phyloP scores from a whole-genome alignment of 163 green algal genomes.

The Scenedesmus sp. region DNA sequence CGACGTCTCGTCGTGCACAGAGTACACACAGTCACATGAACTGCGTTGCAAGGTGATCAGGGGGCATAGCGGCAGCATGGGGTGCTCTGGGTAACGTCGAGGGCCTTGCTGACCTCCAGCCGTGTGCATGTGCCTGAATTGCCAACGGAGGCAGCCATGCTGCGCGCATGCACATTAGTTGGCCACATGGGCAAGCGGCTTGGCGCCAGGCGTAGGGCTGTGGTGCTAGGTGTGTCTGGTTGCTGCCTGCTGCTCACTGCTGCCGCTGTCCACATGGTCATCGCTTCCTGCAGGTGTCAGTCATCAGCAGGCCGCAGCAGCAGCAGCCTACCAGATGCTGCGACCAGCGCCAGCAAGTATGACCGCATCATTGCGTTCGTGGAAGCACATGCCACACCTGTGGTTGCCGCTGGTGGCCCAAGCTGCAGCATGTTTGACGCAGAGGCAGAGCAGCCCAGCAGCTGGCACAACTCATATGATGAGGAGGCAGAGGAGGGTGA shows the following conservation, averaged over 20 bases:
- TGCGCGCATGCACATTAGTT: not conserved
- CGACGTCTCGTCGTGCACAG: not conserved
- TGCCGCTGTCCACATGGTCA: not conserved
- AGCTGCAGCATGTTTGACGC: not conserved
- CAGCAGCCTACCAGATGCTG: not conserved
- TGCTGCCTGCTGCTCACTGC: not conserved
- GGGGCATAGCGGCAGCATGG: not conserved
- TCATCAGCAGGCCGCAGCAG: not conserved
- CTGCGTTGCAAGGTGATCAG: constrained; percentile 1
- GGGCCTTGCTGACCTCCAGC: not conserved
- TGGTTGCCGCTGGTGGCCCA: not conserved
- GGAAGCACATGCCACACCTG: constrained; percentile 38
- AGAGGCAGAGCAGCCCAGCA: not conserved
- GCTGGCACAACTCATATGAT: constrained; percentile 53
- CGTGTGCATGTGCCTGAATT: not conserved
- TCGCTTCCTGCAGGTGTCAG: constrained; percentile 2
- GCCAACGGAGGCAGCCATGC: not conserved
- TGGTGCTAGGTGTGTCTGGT: not conserved
- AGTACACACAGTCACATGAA: not conserved
- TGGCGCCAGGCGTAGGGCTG: not conserved
- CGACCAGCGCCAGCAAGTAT: constrained; percentile 44
- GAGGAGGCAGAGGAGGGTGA: constrained; percentile 55
- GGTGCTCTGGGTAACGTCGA: not conserved
- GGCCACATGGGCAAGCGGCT: not conserved
- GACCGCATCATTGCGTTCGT: constrained; percentile 52